Evolutionary conservation across 306 rosid species (phyloP).

Genomic region (Bauhinia variegata): DNA sequence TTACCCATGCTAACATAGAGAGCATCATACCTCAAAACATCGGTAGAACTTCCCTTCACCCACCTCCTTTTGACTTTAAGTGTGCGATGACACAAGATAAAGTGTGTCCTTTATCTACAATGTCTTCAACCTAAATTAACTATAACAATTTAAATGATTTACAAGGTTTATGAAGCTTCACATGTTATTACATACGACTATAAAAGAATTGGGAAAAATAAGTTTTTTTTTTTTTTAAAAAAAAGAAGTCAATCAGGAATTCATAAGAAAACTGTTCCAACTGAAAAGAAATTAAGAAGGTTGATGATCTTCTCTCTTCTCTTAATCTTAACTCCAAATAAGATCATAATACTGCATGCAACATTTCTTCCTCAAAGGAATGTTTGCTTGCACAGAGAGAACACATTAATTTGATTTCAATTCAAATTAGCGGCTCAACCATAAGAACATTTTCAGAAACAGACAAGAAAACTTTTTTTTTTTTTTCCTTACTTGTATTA

Average conservation of each 20-base stretch:
- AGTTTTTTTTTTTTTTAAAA: neutral
- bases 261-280: neutral
- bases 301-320: neutral
- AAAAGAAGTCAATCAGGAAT: neutral
- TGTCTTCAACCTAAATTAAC: conserved; percentile 75
- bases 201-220: neutral
- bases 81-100: conserved; percentile 53
- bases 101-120: conserved; percentile 83
- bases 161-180: neutral
- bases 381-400: neutral
- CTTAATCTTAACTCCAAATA: neutral
- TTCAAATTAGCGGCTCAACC: neutral
- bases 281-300: neutral
- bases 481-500: too few relatives aligned
- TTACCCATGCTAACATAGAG: neutral
- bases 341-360: neutral
- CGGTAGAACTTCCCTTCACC: conserved; percentile 74
- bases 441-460: neutral
- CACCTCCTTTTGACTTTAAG: conserved; percentile 71
- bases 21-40: conserved; percentile 67
- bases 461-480: too few relatives aligned
- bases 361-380: conserved; percentile 3
- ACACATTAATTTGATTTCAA: neutral
- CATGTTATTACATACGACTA: neutral
- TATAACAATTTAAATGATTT: neutral